A percentile compares a stretch with the other conserved stretches of the same genome.
These are phyloP conservation scores for Nymphaea colorata DNA, from an alignment of 164 flowering plant genomes.

Conservation along the genomic window DNA sequence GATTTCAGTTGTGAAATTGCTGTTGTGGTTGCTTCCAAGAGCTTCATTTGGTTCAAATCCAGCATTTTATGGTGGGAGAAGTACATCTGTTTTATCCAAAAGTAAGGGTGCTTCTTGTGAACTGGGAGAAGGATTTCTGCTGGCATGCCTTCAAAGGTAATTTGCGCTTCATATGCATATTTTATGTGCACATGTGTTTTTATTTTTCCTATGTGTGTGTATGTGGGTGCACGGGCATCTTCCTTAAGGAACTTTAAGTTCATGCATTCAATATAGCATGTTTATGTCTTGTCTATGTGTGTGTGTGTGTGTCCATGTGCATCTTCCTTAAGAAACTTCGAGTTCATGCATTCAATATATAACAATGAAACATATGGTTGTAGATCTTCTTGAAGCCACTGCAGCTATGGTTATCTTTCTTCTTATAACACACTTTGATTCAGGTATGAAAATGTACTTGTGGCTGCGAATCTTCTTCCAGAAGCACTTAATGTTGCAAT, in stretches of 20 bases:
- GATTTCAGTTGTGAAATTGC: conserved; percentile 54
- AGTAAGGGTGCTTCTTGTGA: conserved; percentile 51
- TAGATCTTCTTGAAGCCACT: too few species aligned
- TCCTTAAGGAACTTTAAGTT: neutral
- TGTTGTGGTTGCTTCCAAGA: conserved; percentile 87
- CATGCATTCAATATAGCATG: too few species aligned
- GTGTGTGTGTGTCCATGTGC: too few species aligned
- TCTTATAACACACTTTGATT: conserved; percentile 6
- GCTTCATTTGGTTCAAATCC: conserved; percentile 33
- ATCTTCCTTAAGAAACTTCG: too few species aligned
- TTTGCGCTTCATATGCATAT: neutral
- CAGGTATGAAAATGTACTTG: conserved; percentile 85
- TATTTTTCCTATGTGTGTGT: neutral
- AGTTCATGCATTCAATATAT: too few species aligned
- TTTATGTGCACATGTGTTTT: neutral
- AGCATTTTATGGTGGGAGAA: conserved; percentile 50
- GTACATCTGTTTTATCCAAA: conserved; percentile 30
- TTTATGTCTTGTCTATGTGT: too few species aligned
- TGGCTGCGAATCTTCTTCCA: conserved; percentile 75
- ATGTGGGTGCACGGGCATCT: neutral
- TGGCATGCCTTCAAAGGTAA: conserved; percentile 78
- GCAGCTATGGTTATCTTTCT: neutral
- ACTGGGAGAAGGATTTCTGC: conserved; percentile 73
- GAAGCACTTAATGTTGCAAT: conserved; percentile 58
- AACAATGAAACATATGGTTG: too few species aligned